A percentile compares a stretch with the other conserved stretches of the same genome.
These are phyloP conservation scores for Ormosia semicastrata DNA, from an alignment of 306 rosid species.

Conservation along the genomic window DNA sequence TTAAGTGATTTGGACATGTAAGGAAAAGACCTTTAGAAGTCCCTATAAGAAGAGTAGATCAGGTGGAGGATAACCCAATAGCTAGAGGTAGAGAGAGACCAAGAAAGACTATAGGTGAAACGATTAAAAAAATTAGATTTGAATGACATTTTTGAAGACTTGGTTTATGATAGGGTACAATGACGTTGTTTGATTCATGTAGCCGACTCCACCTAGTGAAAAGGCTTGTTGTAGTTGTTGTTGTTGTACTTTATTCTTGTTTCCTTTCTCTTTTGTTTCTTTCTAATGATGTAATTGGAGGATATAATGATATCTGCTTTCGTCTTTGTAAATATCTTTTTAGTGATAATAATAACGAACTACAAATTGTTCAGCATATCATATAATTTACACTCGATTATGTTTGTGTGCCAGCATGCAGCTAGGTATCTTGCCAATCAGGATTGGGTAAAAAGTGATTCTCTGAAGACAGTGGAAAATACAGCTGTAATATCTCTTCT, in stretches of 20 bases:
- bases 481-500: constrained; percentile 70
- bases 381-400: constrained; percentile 20
- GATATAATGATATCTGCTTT: constrained; percentile 4
- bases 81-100: too few species aligned
- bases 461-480: constrained; percentile 91
- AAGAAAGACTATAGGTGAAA: too few species aligned
- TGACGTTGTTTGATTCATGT: too few species aligned
- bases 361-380: neutral
- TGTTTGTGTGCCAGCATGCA: constrained; percentile 73
- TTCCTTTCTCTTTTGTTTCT: neutral
- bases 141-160: too few species aligned
- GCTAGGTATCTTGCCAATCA: constrained; percentile 97
- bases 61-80: too few species aligned
- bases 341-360: neutral
- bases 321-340: neutral
- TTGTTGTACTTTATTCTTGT: neutral
- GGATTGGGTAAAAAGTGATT: constrained; percentile 94
- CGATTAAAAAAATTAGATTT: too few species aligned
- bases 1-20: too few species aligned
- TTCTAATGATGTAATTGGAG: neutral
- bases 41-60: too few species aligned
- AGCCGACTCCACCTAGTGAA: too few species aligned
- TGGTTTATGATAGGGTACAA: too few species aligned
- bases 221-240: too few species aligned
- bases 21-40: too few species aligned